Percentiles rank a stretch among this genome's conserved stretches.
phyloP scores from a whole-genome alignment of 2,329 filamentous ascomycete species.

The Fonsecaea monophora region DNA sequence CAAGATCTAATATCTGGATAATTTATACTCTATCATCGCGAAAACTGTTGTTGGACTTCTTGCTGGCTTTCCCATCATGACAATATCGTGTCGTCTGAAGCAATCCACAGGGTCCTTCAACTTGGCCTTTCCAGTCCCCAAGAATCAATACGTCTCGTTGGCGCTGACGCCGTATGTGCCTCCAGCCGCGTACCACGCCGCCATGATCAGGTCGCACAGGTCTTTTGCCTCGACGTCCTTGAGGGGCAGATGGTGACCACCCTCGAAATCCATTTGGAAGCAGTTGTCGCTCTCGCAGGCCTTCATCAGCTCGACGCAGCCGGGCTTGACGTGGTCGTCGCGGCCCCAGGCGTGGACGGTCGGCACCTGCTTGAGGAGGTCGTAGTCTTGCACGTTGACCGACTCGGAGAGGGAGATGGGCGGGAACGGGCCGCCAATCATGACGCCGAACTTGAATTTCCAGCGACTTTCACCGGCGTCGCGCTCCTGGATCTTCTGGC shows the following conservation, averaged over 20 bases:
- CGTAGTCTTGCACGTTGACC: constrained; percentile 32
- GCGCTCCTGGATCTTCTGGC: constrained; percentile 39
- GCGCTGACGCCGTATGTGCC: constrained; percentile 32
- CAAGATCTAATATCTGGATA: neutral
- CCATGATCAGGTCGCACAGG: constrained; percentile 41
- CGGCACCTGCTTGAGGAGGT: constrained; percentile 33
- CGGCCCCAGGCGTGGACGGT: constrained; percentile 42
- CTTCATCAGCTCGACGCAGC: constrained; percentile 33
- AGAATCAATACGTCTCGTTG: constrained; percentile 31
- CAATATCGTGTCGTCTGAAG: neutral
- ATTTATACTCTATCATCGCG: neutral
- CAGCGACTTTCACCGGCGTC: constrained; percentile 16
- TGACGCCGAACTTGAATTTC: constrained; percentile 39
- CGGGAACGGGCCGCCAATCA: constrained; percentile 41
- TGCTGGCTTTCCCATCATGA: neutral
- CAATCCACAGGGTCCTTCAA: too few species aligned
- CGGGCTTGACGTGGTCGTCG: constrained; percentile 39
- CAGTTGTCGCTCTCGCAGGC: constrained; percentile 38
- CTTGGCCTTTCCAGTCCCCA: too few species aligned
- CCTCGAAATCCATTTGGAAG: constrained; percentile 40
- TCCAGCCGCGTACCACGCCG: constrained; percentile 39
- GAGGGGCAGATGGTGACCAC: constrained; percentile 41
- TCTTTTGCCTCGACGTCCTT: constrained; percentile 41
- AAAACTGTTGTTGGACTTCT: neutral
- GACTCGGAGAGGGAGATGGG: constrained; percentile 34